Evolutionary conservation across 805 yeast species (phyloP), one percentile per base, ranked within the genome.

Genomic region (Wickerhamiella azyma): DNA sequence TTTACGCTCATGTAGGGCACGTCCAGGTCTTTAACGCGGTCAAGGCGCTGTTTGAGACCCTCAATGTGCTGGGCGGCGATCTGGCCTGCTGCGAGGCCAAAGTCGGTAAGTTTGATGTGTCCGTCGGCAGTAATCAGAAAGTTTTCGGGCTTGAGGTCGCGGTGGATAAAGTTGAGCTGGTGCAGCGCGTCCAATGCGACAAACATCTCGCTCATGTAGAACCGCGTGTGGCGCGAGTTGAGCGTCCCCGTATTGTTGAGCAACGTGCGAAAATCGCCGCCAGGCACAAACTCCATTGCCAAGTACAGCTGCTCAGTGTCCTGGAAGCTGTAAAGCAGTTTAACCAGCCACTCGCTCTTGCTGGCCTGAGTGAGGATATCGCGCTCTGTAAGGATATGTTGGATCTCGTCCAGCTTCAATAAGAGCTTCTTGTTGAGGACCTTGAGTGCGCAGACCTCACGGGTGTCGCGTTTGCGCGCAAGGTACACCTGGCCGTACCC

Each of bases 251-350:
- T 89, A 61, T 88, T 89, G 63, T 86, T 88, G 53, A 92, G 74
- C 50, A 92, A 67, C 0, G 98, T 92, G 60, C 99, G 79, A 68
- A 85, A 92, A 61, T 92, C 99, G 45, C 99, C 99, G 49, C 99
- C 99, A 8, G 99, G 96, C n/a, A 92, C 98, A 63, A 84, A 92
- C 62, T 92, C 98, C 99, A 92, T 92, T 2, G 98, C 98, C 58
- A 92, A 70, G 56, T 85, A 92, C 26, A 92, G 83, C 58, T 82
- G 83, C 51, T 83, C 88, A 0, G 79, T 64, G 64, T 92, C 97
- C 63, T 92, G 99, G 67, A 92, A 92, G 2, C 97, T 96, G 61
- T 92, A 92, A 48, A 85, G 71, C 43, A 92, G 70, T 64, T 86
- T 86, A 36, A 92, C 98, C 33, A 92, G 70, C 99, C 99, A 92